These are phyloP conservation scores for Populus pruinosa DNA, from an alignment of 345 rosid species.

Conservation along the genomic window DNA sequence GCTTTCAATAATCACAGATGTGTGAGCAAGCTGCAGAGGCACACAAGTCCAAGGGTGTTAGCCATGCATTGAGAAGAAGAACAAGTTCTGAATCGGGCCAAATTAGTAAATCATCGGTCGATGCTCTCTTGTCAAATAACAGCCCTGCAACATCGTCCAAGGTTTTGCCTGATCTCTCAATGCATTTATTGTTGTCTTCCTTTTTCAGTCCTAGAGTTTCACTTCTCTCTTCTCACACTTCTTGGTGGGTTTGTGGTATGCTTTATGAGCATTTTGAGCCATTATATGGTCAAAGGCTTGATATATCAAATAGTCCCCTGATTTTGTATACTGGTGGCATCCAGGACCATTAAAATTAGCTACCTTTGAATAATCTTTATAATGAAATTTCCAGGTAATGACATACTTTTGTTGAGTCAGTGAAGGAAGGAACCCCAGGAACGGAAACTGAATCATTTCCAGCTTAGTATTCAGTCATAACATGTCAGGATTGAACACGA, in stretches of 20 bases:
- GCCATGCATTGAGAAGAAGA: conserved; percentile 72
- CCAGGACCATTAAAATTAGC: not conserved
- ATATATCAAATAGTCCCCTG: not conserved
- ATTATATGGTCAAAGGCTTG: not conserved
- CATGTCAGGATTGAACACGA: not conserved
- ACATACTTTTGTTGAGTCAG: not conserved
- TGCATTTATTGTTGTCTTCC: not conserved
- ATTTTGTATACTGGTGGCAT: not conserved
- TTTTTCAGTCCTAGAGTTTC: not conserved
- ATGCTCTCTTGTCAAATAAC: conserved; percentile 77
- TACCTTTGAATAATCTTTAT: not conserved
- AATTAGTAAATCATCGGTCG: conserved; percentile 68
- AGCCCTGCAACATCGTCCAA: conserved; percentile 47
- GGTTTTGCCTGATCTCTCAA: conserved; percentile 34
- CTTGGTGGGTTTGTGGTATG: not conserved
- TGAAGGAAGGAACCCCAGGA: not conserved
- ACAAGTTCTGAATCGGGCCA: conserved; percentile 60
- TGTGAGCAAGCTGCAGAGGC: conserved; percentile 98
- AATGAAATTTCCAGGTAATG: not conserved
- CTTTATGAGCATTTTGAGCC: not conserved
- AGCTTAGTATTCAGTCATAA: not conserved
- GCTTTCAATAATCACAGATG: conserved; percentile 50
- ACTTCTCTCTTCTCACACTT: not conserved
- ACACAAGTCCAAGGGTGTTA: conserved; percentile 66
- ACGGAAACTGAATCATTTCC: not conserved